Percentiles rank a stretch among this genome's conserved stretches.
These are phyloP conservation scores for Yarrowia keelungensis DNA, from an alignment of 805 yeast genomes.

Conservation along the genomic window DNA sequence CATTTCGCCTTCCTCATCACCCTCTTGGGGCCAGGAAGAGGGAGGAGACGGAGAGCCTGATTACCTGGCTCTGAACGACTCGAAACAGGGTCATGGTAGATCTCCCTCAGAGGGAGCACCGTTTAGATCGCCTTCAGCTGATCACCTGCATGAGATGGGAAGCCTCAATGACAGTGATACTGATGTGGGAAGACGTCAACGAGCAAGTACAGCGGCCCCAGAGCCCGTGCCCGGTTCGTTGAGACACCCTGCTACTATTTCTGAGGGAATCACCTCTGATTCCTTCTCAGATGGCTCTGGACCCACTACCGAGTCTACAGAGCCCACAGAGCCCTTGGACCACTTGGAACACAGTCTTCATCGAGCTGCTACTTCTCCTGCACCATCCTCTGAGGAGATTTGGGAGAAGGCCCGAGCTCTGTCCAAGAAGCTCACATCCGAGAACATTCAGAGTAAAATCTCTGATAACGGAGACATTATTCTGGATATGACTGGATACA, in stretches of 20 bases:
- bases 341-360: neutral
- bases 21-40: conserved; percentile 41
- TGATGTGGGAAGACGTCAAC: conserved; percentile 1
- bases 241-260: conserved; percentile 16
- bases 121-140: conserved; percentile 27
- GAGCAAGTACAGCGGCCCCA: conserved; percentile 27
- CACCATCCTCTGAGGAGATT: conserved; percentile 51
- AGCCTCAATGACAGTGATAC: neutral
- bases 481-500: conserved; percentile 94
- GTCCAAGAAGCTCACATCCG: conserved; percentile 63
- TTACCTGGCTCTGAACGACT: conserved; percentile 29
- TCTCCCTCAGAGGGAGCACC: conserved; percentile 23
- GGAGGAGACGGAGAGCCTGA: conserved; percentile 28
- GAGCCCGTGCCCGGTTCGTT: conserved; percentile 20
- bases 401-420: conserved; percentile 67
- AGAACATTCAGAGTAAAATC: conserved; percentile 84
- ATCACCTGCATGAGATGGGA: conserved; percentile 15
- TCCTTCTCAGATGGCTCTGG: conserved; percentile 16
- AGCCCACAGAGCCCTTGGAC: conserved; percentile 19
- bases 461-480: conserved; percentile 90
- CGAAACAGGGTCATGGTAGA: conserved; percentile 15
- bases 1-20: conserved; percentile 66
- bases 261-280: conserved; percentile 4
- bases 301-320: conserved; percentile 4
- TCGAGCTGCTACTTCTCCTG: conserved; percentile 23